Conservation (phyloP, 2,329 filamentous ascomycete species). For the Elsinoe fawcettii region DNA sequence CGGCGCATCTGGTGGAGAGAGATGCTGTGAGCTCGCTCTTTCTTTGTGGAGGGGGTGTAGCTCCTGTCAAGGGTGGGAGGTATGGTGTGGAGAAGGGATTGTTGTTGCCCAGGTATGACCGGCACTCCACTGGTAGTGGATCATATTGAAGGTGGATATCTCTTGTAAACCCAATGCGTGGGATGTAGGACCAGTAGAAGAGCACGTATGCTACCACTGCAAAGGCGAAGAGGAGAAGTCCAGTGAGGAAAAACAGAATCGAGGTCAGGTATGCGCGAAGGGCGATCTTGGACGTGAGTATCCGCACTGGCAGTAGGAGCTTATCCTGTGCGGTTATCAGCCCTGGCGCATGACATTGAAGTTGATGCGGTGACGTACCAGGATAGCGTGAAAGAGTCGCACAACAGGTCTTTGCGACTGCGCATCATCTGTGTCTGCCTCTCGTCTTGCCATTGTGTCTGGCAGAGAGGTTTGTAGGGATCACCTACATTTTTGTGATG, state of each 20-base stretch:
- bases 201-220: constrained; percentile 55
- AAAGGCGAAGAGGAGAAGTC: constrained; percentile 48
- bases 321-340: constrained; percentile 38
- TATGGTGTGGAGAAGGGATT: neutral
- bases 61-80: neutral
- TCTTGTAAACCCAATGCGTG: constrained; percentile 55
- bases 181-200: constrained; percentile 64
- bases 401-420: neutral
- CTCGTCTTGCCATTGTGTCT: constrained; percentile 13
- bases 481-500: constrained; percentile 7
- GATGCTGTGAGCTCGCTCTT: constrained; percentile 2
- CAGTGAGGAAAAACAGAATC: constrained; percentile 46
- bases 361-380: neutral
- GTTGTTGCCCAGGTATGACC: neutral
- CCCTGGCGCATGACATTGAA: neutral
- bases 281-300: constrained; percentile 54
- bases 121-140: constrained; percentile 26
- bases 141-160: constrained; percentile 60
- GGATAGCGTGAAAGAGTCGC: constrained; percentile 2
- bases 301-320: constrained; percentile 46
- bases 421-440: neutral
- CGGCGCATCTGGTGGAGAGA: neutral
- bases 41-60: constrained; percentile 1
- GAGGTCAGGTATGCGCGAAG: constrained; percentile 57
- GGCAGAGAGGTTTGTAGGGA: neutral